Percentiles rank a stretch among this genome's conserved stretches.
phyloP scores from a whole-genome alignment of 805 yeast genomes.

The Torulaspora gathmanii region DNA sequence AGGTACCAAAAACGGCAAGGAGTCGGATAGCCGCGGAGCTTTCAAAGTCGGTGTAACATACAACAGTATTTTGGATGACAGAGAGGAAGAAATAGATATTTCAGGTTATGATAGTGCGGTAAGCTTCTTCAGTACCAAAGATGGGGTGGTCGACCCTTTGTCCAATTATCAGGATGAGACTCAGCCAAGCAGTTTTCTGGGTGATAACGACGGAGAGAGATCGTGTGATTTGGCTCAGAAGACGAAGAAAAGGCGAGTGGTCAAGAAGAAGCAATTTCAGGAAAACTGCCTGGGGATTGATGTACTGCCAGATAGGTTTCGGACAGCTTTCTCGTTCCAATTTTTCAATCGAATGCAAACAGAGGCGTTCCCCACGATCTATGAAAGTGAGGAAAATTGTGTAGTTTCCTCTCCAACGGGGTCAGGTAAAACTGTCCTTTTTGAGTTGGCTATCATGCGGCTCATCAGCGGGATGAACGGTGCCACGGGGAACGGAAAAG shows the following conservation, averaged over 20 bases:
- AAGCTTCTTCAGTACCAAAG: constrained; percentile 4
- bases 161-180: constrained; percentile 15
- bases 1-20: background rate
- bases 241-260: constrained; percentile 4
- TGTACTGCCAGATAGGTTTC: constrained; percentile 38
- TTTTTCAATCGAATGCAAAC: constrained; percentile 50
- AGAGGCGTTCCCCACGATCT: constrained; percentile 39
- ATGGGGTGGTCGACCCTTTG: constrained; percentile 3
- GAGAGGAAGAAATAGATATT: constrained; percentile 10
- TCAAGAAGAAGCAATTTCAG: constrained; percentile 4
- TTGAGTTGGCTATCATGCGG: constrained; percentile 48
- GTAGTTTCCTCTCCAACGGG: constrained; percentile 56
- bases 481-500: constrained; percentile 21
- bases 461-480: constrained; percentile 23
- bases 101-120: constrained; percentile 1
- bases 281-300: constrained; percentile 9
- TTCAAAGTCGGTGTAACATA: constrained; percentile 20
- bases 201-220: background rate
- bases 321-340: constrained; percentile 21
- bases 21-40: constrained; percentile 15
- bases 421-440: constrained; percentile 53
- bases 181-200: constrained; percentile 7
- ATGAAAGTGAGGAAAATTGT: constrained; percentile 38
- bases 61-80: constrained; percentile 26
- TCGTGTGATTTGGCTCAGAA: background rate